phyloP scores from a whole-genome alignment of 2,329 filamentous ascomycete species.

The Cadophora luteo-olivacea region DNA sequence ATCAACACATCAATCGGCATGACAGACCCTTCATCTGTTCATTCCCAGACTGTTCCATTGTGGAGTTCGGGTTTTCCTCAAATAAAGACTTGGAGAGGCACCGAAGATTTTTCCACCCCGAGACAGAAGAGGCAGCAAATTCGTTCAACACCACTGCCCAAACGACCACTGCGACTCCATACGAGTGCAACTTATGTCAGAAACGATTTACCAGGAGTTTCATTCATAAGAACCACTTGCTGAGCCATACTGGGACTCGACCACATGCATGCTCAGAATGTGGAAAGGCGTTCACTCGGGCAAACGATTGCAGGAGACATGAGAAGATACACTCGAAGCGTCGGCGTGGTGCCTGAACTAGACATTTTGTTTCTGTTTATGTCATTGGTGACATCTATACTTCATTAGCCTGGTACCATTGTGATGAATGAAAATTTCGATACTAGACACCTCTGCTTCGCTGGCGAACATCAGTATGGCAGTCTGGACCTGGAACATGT shows the following conservation, averaged over 20 bases:
- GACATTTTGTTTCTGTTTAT: too few species aligned
- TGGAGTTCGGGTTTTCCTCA: constrained; percentile 44
- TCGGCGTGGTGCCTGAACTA: neutral
- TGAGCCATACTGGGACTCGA: constrained; percentile 21
- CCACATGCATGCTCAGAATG: constrained; percentile 25
- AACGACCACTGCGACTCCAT: neutral
- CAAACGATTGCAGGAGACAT: constrained; percentile 27
- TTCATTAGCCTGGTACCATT: too few species aligned
- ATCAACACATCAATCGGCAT: constrained; percentile 47
- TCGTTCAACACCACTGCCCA: neutral
- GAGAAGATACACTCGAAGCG: constrained; percentile 24
- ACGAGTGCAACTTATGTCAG: constrained; percentile 20
- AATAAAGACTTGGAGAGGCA: constrained; percentile 46
- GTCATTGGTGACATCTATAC: too few species aligned
- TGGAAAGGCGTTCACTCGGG: constrained; percentile 28
- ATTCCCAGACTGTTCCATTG: constrained; percentile 42
- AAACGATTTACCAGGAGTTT: constrained; percentile 27
- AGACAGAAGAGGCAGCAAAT: constrained; percentile 10
- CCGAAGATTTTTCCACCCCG: constrained; percentile 17
- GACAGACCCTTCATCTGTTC: constrained; percentile 47
- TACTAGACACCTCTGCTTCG: too few species aligned
- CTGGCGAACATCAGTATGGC: too few species aligned
- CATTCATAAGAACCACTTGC: constrained; percentile 22
- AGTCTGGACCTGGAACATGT: too few species aligned
- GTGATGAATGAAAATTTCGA: too few species aligned